Conservation (phyloP, 1,139 yeast genomes). For the Arxiozyma slooffiae region DNA sequence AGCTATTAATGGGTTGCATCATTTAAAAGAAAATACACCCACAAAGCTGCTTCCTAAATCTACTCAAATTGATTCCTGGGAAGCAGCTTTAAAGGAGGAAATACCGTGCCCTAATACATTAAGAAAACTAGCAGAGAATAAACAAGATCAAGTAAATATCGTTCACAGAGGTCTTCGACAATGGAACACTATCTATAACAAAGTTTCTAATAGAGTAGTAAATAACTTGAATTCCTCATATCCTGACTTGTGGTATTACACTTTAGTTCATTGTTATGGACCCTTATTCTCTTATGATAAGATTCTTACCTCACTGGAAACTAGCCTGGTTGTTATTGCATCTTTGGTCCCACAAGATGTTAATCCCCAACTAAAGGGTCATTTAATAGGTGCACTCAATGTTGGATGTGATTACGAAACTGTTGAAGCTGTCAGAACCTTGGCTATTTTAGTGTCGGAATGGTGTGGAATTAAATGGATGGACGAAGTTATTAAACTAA, state of each 20-base stretch:
- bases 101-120: constrained; percentile 10
- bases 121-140: constrained; percentile 6
- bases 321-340: constrained; percentile 69
- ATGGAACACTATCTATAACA: constrained; percentile 70
- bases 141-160: constrained; percentile 8
- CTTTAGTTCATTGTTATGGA: constrained; percentile 65
- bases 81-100: constrained; percentile 14
- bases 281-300: constrained; percentile 64
- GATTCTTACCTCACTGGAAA: constrained; percentile 55
- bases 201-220: constrained; percentile 57
- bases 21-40: constrained; percentile 60
- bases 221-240: constrained; percentile 64
- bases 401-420: constrained; percentile 65
- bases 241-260: constrained; percentile 74
- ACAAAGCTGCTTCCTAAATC: constrained; percentile 29
- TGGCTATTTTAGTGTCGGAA: constrained; percentile 57
- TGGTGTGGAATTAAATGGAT: constrained; percentile 73
- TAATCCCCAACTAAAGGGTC: constrained; percentile 89
- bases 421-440: constrained; percentile 46
- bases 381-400: constrained; percentile 73
- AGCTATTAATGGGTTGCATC: constrained; percentile 67
- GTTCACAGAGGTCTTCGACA: constrained; percentile 45
- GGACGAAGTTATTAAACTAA: constrained; percentile 23
- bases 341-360: constrained; percentile 87
- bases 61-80: constrained; percentile 18